A percentile compares a stretch with the other conserved stretches of the same genome.
Conservation (phyloP, 2,329 filamentous ascomycete species). For the Apiospora aurea region DNA sequence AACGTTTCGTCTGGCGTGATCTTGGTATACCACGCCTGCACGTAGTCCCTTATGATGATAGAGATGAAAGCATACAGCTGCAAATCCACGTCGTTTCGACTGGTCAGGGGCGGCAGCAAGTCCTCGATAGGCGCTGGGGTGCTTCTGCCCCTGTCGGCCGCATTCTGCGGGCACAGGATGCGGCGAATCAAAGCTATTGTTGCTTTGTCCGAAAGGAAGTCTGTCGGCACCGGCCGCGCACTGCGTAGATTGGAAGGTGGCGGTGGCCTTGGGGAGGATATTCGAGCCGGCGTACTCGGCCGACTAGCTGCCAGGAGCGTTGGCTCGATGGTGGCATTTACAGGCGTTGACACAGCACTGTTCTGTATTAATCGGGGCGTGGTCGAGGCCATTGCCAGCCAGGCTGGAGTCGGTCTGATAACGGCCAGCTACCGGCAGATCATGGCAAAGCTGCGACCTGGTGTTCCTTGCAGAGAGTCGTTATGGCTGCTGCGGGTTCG, state of each 20-base stretch:
- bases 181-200: constrained; percentile 83
- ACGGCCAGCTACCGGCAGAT: constrained; percentile 11
- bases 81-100: constrained; percentile 90
- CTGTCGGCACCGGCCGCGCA: constrained; percentile 46
- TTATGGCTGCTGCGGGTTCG: not conserved
- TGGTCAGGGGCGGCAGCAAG: constrained; percentile 88
- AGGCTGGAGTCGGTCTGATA: constrained; percentile 23
- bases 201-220: constrained; percentile 76
- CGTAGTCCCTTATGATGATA: constrained; percentile 87
- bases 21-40: constrained; percentile 90
- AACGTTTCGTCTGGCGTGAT: constrained; percentile 92
- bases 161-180: constrained; percentile 78
- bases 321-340: not conserved
- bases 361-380: constrained; percentile 10
- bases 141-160: constrained; percentile 61
- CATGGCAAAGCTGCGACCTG: constrained; percentile 13
- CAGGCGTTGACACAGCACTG: constrained; percentile 11
- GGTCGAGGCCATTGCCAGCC: constrained; percentile 22
- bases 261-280: constrained; percentile 62
- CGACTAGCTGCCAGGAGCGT: not conserved
- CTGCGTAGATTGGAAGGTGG: constrained; percentile 28
- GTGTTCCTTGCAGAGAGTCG: not conserved
- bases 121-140: constrained; percentile 74
- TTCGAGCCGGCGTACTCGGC: constrained; percentile 42
- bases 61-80: constrained; percentile 93